Evolutionary conservation across 1,139 yeast species (phyloP).

Genomic region (Kluyveromyces sp.): DNA sequence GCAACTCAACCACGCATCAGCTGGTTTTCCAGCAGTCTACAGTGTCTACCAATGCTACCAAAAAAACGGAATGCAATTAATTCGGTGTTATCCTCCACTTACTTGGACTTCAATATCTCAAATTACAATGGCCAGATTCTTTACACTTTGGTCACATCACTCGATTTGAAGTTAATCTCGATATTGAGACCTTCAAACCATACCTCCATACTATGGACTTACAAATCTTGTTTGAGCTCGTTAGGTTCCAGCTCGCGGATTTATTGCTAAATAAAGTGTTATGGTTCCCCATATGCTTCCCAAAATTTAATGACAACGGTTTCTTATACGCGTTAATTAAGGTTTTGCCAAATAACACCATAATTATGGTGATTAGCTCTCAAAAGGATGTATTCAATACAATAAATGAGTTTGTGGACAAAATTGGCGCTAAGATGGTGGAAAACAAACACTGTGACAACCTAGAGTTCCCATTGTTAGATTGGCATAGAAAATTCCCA

Average conservation of each 20-base stretch:
- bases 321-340: conserved; percentile 76
- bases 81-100: conserved; percentile 16
- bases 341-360: conserved; percentile 33
- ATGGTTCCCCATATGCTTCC: conserved; percentile 92
- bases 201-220: conserved; percentile 65
- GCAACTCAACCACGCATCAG: conserved; percentile 44
- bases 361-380: conserved; percentile 66
- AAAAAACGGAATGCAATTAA: conserved; percentile 39
- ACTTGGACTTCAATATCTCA: conserved; percentile 16
- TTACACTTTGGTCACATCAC: conserved; percentile 54
- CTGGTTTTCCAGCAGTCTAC: conserved; percentile 53
- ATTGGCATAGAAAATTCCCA: conserved; percentile 40
- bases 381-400: conserved; percentile 76
- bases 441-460: conserved; percentile 46
- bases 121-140: conserved; percentile 35
- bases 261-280: conserved; percentile 51
- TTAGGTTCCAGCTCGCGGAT: conserved; percentile 39
- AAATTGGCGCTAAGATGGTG: conserved; percentile 9
- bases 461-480: conserved; percentile 31
- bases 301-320: conserved; percentile 82
- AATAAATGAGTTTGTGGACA: conserved; percentile 40
- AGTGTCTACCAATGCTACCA: conserved; percentile 44
- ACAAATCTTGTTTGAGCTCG: conserved; percentile 54
- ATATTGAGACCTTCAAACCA: conserved; percentile 58
- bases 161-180: conserved; percentile 48